Evolutionary conservation across 164 flowering plant genomes (phyloP).

Genomic region (Liquidambar formosana): DNA sequence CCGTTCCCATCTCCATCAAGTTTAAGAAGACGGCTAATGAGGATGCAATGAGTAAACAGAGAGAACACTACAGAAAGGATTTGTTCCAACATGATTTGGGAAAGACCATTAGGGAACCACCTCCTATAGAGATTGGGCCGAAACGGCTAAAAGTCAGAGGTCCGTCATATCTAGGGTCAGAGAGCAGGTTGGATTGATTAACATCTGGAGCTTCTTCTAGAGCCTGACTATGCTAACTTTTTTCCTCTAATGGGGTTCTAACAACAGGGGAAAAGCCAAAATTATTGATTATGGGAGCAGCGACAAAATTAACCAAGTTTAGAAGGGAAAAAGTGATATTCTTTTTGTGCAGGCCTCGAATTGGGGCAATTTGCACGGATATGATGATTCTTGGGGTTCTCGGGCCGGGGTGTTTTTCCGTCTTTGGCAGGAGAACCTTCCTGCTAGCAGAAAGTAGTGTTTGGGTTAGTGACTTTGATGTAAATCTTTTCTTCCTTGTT

Average conservation of each 20-base stretch:
- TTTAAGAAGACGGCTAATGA: conserved; percentile 33
- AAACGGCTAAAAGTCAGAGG: conserved; percentile 79
- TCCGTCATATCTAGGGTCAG: conserved; percentile 41
- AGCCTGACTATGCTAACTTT: conserved; percentile 49
- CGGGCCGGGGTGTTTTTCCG: conserved; percentile 42
- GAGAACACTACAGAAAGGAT: conserved; percentile 36
- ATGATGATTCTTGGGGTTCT: conserved; percentile 46
- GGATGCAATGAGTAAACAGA: conserved; percentile 28
- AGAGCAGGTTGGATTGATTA: conserved; percentile 35
- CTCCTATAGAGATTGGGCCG: conserved; percentile 47
- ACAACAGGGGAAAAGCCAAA: conserved; percentile 31
- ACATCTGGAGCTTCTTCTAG: conserved; percentile 13
- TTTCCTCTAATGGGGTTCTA: conserved; percentile 44
- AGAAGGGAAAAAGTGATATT: conserved; percentile 24
- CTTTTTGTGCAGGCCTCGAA: conserved; percentile 67
- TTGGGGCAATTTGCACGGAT: conserved; percentile 38
- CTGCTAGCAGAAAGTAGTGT: conserved; percentile 22
- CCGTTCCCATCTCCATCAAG: conserved; percentile 43
- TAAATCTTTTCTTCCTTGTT: conserved; percentile 29
- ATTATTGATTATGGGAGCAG: conserved; percentile 43
- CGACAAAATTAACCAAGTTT: conserved; percentile 39
- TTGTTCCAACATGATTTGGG: conserved; percentile 25
- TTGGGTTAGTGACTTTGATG: conserved; percentile 27
- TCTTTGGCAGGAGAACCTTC: conserved; percentile 56
- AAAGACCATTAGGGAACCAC: conserved; percentile 35